Base-by-base conservation (phyloP, 2,329 filamentous ascomycete genomes). In the Penicillium sp. region DNA sequence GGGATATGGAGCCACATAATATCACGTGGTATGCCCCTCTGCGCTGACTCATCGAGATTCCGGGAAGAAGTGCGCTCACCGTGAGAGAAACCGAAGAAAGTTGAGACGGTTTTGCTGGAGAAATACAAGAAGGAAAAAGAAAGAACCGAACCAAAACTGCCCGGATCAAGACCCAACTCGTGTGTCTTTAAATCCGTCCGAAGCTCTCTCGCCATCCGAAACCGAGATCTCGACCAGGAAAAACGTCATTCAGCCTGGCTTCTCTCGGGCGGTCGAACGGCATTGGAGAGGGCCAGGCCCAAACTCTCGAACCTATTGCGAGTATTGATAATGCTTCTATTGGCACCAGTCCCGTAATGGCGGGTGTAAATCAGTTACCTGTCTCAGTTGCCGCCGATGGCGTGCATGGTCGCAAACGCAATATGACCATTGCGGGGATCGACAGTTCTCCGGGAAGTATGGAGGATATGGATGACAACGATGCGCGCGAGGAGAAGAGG, bases 401-500 rank as follows among this genome's bases (percentile, higher is more conserved):
- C 61, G 60, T 67, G 61, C 67, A 63, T 55, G 64, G 63, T 66
- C 73, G 66, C 65, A 79, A 78, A 66, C 75, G 77, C 58, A 76
- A 75, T 69, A 67, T 72, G 50, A 72, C 69, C 45, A 67, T 73
- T 53, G 73, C 76, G 46, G 77, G 75, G 37, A 68, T 78, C 43
- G 77, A 79, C 53, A 78, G 75, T 62, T 79, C 77, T 17, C 77
- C 77, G 10, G 75, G 73, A 33, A 80, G 77, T 63, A 67, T 74
- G 22, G 75, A 78, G 44, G 77, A 76, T 62, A 69, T 68, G 53
- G 76, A 78, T 28, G 79, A 79, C 38, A 70, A 69, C 42, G 75
- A 77, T 31, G 62, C 60, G 44, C 70, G 73, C 41, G 76, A 78
- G 59, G 76, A 78, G 55, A 74, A 71, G 64, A 75, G 70, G 56